These are phyloP conservation scores for Solanum ossicruentum DNA, from an alignment of 257 asterid genomes.

Conservation along the genomic window DNA sequence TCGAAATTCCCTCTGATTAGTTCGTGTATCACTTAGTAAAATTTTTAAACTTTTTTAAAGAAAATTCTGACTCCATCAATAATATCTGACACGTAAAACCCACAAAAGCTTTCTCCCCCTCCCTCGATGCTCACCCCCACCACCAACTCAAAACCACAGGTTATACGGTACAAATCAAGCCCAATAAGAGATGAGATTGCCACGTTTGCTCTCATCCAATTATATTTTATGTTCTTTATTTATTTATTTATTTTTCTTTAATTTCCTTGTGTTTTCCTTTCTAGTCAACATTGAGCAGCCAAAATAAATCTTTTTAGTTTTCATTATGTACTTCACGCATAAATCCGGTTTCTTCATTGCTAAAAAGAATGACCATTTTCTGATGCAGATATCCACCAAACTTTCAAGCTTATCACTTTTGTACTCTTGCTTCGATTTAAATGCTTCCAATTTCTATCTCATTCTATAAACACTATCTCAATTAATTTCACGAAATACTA, in stretches of 20 bases:
- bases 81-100: neutral
- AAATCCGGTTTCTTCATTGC: neutral
- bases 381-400: constrained; percentile 23
- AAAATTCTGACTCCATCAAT: too few relatives aligned
- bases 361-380: neutral
- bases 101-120: neutral
- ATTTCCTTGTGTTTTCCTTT: neutral
- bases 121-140: too few relatives aligned
- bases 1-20: too few relatives aligned
- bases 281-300: neutral
- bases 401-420: constrained; percentile 9
- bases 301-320: neutral
- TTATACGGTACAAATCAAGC: constrained; percentile 5
- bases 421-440: neutral
- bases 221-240: neutral
- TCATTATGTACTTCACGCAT: neutral
- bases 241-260: neutral
- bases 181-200: constrained; percentile 10
- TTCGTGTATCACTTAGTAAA: too few relatives aligned
- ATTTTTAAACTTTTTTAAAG: too few relatives aligned
- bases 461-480: neutral
- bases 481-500: neutral
- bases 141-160: constrained; percentile 12
- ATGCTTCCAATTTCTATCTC: neutral
- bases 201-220: constrained; percentile 7